Evolutionary conservation across 106 monocot species (phyloP), one percentile per base, ranked within the genome.

Genomic region (Acorus calamus): DNA sequence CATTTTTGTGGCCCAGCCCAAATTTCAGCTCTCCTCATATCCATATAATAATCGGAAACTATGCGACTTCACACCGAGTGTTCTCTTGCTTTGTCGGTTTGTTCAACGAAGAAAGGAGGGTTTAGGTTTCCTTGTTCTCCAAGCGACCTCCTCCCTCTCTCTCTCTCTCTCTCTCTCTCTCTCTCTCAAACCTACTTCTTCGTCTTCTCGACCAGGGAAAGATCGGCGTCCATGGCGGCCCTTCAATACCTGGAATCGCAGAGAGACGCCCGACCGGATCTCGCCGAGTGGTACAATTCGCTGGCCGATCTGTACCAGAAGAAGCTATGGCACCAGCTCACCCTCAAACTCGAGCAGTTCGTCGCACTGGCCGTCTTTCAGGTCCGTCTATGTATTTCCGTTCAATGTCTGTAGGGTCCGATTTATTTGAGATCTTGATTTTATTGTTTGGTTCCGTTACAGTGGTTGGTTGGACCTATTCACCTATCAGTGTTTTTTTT

Each of bases 271-370:
- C 79, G 69, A 58, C 88, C 93, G 50, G 93, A 93, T 76, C 85
- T 93, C 42, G 93, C 82, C 50, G 89, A 93, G 9, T 89, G 89
- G 89, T 89, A 88, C 76, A 74, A 64, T 50, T 49, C 73, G 48
- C 71, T 93, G 4, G 89, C 78, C 0, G 89, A 93, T 61, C 80
- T 93, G 14, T 93, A 89, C 72, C 74, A 86, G 79, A 66, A 57
- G 66, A 93, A 93, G 76, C 76, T 83, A 4, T 93, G 93, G 93
- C 88, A 89, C 66, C 93, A 93, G 73, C 89, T 93, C 74, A 93
- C 93, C 70, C 62, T 81, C 70, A 86, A 93, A 79, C 83, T 93
- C 55, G 93, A 93, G 49, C 80, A 93, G 78, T 93, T 93, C 83
- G 80, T 93, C 47, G 78, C 80, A 14, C 89, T 89, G 6, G 74